Evolutionary conservation across 805 yeast genomes (phyloP), one percentile per base, ranked within the genome.

Genomic region (Zygosaccharomyces rouxii): DNA sequence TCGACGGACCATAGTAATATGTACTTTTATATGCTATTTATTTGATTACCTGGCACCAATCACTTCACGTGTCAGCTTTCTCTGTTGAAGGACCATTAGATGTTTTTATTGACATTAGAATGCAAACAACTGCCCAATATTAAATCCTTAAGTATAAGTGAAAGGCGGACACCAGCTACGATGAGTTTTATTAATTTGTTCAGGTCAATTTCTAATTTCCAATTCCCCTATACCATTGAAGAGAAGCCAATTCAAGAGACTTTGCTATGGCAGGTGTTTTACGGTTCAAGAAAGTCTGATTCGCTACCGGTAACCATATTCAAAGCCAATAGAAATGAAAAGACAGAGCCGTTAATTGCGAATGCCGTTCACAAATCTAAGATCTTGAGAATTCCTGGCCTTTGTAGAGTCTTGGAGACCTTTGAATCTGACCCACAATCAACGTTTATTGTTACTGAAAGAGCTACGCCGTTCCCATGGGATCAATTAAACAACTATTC

Each of bases 101-200:
- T 35, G 42, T 41, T 35, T 25, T 29, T 11, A 25, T 35, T 38
- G 13, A 30, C 42, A 11, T 21, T 4, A 11, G 6, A 23, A 11
- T 9, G 28, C 28, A 9, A 7, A 25, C 28, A 25, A 25, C 26
- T 25, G 26, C 10, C 28, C 10, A 9, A 9, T 25, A 5, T 25
- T 9, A 4, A 7, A 5, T 11, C 3, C 3, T 3, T 25, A 9
- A 25, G 13, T 9, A 5, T 4, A 25, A 25, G 10, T 25, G 10
- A 18, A 38, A 25, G 26, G 6, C 18, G 38, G 19, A 18, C 6
- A 26, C n/a, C 9, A 18, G 30, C 18, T 10, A 47, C 1, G 16
- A 65, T 65, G 69, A 64, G 65, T 50, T 64, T 64, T 42, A 54
- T 56, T 5, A 59, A 55, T 37, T 46, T 65, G 25, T 63, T 65